Percentiles rank a stretch among this genome's conserved stretches.
Evolutionary conservation across 495 filamentous ascomycete species (phyloP).

Genomic region (Xylaria grammica): DNA sequence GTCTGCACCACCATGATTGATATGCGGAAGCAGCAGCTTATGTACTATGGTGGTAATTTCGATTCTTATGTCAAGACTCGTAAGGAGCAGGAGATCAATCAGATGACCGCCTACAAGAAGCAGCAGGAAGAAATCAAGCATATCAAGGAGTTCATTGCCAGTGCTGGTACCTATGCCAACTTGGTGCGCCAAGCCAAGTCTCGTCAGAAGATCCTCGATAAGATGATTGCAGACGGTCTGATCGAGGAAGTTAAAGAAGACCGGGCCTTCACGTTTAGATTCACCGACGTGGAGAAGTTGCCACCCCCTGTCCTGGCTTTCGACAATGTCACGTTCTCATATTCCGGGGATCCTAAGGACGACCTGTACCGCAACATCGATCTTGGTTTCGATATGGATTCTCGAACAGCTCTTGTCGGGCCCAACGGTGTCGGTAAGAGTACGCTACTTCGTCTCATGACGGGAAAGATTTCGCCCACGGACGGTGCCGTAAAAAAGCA

Average conservation of each 20-base stretch:
- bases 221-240: constrained; percentile 99
- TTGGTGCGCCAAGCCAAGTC: constrained; percentile 98
- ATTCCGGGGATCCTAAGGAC: constrained; percentile 86
- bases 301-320: constrained; percentile 96
- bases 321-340: constrained; percentile 97
- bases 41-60: constrained; percentile 99
- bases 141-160: constrained; percentile 99
- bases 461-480: constrained; percentile 89
- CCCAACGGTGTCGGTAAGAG: constrained; percentile 99
- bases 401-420: constrained; percentile 92
- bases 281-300: constrained; percentile 97
- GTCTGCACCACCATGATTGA: constrained; percentile 99
- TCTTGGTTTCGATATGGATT: constrained; percentile 99
- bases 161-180: constrained; percentile 99
- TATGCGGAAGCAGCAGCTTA: constrained; percentile 86
- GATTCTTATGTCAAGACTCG: constrained; percentile 97
- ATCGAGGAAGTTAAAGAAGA: constrained; percentile 88
- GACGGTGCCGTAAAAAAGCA: constrained; percentile 82
- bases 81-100: constrained; percentile 92
- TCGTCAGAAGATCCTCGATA: constrained; percentile 99
- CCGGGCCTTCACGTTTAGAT: constrained; percentile 96
- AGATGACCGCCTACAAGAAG: constrained; percentile 98
- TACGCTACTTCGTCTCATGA: constrained; percentile 97
- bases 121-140: constrained; percentile 99
- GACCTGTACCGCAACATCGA: constrained; percentile 96